Base-by-base conservation (phyloP, 225 moss, liverwort and hornwort species). In the Neckera pumila region DNA sequence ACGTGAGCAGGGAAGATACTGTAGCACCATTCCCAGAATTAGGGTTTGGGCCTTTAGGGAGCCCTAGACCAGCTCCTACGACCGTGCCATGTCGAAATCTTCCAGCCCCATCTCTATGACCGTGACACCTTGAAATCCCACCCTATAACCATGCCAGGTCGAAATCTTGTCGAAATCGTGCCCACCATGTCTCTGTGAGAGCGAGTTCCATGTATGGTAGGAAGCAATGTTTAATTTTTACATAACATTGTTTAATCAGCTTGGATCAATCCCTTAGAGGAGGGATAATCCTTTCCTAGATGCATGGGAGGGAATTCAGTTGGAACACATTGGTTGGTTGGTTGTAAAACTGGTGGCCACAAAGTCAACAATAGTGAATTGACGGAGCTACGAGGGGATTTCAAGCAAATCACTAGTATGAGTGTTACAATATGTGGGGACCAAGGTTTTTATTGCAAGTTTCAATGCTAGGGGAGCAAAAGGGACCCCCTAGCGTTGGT, bases 241-340 rank as follows among this genome's bases (percentile, higher is more conserved):
- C 14, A 53, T 16, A 13, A 53, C 14, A 16, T 13, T 16, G 3
- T 13, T 16, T 53, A 53, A 54, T n/a, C 3, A 9, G 2, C 3
- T 34, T 65, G 9, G 5, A 65, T 65, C 9, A 18, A 34, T 18
- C 3, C 18, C 5, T 65, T 34, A 3, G 1, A 65, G 0, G 18
- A 65, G 18, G 6, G 6, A 66, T n/a, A n/a, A 66, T n/a, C 3
- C 19, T 3, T 65, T 36, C 1, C 5, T 66, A 66, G 4, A 66
- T 66, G 66, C 2, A 0, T 0, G 0, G 1, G 6, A 66, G 21
- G n/a, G 21, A n/a, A 66, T 66, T 21, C 7, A n/a, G 2, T n/a
- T 66, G 21, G 7, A 66, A n/a, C 4, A 66, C 0, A 66, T 66
- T 66, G 1, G 1, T 0, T n/a, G 0, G 3, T 12, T n/a, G 21